Evolutionary conservation across 495 filamentous ascomycete species (phyloP), one percentile per base, ranked within the genome.

Genomic region (Barbatosphaeria neglecta): DNA sequence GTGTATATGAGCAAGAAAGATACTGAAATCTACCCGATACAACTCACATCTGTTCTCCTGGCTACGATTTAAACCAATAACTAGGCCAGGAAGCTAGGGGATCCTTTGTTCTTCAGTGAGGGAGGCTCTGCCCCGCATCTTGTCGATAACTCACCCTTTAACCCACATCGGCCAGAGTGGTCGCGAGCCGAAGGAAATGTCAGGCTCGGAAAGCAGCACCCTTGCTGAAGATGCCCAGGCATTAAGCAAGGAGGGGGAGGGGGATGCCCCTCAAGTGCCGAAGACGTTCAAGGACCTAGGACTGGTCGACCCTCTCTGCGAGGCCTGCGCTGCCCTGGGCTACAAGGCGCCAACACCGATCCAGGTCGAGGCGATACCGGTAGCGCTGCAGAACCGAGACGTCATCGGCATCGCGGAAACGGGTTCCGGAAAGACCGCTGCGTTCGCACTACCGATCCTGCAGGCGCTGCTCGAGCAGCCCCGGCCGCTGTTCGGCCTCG

Each of bases 391-490:
- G 50, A 82, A 83, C 20, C 75, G 87, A 51, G 92, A 96, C 64
- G 67, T 97, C 22, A 95, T 98, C 51, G 92, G 88, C 27, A 73
- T 96, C 19, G 90, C 92, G 23, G 90, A 98, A 62, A 98, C 92
- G 0, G 92, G 92, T 52, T 84, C 78, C 59, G 92, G 92, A 61
- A 98, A 98, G 65, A 96, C 70, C 0, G 90, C 86, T 2, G 87
- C 92, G 0, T 98, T 96, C 60, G 84, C 83, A 0, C 64, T 98
- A 0, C 92, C 92, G 1, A 90, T 96, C 37, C 72, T 95, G 3
- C 87, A 94, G 70, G 75, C 80, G 1, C 74, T 95, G 0, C 87
- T 95, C 72, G 82, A 90, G 35, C 84, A 83, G 48, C 87, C 89
- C 0, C 80, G 82, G 31, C 65, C 86, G 1, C 67, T 93, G 25